Conservation (phyloP, 257 asterid species). For the Fraxinus americana region DNA sequence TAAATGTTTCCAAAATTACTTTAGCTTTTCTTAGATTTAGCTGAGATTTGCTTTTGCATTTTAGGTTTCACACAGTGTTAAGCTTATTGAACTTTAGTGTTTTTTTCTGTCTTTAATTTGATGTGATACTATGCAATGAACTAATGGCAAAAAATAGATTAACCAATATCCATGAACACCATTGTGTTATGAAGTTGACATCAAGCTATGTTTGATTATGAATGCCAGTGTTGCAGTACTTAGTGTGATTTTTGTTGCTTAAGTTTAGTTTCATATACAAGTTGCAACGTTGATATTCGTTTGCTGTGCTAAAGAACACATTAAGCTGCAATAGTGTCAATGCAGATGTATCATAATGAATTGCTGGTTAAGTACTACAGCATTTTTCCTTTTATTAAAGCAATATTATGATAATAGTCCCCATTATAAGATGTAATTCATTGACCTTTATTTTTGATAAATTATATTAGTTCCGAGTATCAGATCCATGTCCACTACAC, state of each 20-base stretch:
- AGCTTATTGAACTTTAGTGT: background rate
- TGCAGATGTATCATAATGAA: too few relatives aligned
- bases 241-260: background rate
- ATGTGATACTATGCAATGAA: background rate
- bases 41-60: background rate
- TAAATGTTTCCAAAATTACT: background rate
- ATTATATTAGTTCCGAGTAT: too few relatives aligned
- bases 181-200: background rate
- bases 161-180: background rate
- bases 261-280: too few relatives aligned
- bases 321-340: too few relatives aligned
- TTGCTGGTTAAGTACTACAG: too few relatives aligned
- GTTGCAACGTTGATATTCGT: too few relatives aligned
- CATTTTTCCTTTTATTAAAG: background rate
- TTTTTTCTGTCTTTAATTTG: background rate
- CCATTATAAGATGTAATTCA: too few relatives aligned
- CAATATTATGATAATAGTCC: background rate
- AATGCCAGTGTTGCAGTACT: too few relatives aligned
- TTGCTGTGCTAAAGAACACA: too few relatives aligned
- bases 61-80: background rate
- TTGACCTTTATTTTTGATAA: too few relatives aligned
- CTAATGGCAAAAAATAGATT: background rate
- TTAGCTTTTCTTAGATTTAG: background rate
- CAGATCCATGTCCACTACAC: background rate
- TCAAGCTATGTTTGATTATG: too few relatives aligned